Conservation (phyloP, 768 basidiomycete species). For the Boletus vinaceobasis region DNA sequence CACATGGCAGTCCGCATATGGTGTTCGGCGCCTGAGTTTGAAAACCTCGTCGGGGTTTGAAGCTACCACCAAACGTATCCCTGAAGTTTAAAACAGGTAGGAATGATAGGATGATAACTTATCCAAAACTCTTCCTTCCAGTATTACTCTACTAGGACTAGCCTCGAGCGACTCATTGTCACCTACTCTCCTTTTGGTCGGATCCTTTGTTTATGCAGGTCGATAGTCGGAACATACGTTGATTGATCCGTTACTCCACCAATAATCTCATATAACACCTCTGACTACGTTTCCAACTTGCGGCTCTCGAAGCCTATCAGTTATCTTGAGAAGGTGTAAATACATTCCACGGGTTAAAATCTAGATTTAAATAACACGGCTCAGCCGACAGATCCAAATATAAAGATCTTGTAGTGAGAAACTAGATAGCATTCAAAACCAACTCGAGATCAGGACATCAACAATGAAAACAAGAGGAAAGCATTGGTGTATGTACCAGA, state of each 20-base stretch:
- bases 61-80: no score
- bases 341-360: background rate
- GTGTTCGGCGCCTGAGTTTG: background rate
- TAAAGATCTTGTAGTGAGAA: background rate
- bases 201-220: background rate
- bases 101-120: no score
- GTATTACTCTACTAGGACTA: background rate
- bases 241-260: background rate
- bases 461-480: constrained; percentile 14
- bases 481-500: constrained; percentile 11
- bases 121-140: no score
- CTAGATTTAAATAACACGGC: constrained; percentile 4
- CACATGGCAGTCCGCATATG: background rate
- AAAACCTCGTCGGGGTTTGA: background rate
- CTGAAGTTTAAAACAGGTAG: no score
- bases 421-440: constrained; percentile 3
- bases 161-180: background rate
- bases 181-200: background rate
- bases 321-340: background rate
- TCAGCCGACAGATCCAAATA: constrained; percentile 13
- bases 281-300: background rate
- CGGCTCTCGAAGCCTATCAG: background rate
- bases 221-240: background rate
- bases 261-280: background rate
- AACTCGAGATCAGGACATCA: constrained; percentile 4